Conservation (phyloP, 129 eudicot genomes). For the Saussurea involucrata region DNA sequence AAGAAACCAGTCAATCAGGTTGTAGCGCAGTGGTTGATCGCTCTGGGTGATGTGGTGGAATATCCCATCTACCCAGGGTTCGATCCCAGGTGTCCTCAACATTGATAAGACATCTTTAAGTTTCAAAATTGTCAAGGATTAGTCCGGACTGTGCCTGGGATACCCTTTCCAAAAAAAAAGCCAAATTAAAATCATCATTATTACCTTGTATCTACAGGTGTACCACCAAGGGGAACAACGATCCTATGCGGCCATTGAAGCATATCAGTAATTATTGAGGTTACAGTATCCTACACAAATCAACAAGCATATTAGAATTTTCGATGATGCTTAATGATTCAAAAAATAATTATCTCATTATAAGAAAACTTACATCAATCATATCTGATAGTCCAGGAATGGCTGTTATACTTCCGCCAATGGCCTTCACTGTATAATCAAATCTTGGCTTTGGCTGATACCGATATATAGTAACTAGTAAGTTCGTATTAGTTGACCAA, state of each 20-base stretch:
- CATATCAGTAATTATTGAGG: constrained; percentile 80
- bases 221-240: constrained; percentile 97
- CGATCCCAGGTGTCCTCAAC: no score
- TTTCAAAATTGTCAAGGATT: no score
- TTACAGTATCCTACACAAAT: constrained; percentile 69
- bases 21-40: no score
- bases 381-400: constrained; percentile 93
- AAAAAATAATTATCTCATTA: not conserved
- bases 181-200: not conserved
- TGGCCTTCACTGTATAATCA: constrained; percentile 87
- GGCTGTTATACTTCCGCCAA: constrained; percentile 98
- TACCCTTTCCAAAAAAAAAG: not conserved
- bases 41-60: no score
- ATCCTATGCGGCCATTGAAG: constrained; percentile 99
- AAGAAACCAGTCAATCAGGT: not conserved
- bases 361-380: constrained; percentile 70
- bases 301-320: not conserved
- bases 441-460: constrained; percentile 95
- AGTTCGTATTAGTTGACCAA: not conserved
- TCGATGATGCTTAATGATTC: not conserved
- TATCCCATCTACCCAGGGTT: no score
- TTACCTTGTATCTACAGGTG: constrained; percentile 85
- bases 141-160: no score
- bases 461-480: constrained; percentile 6
- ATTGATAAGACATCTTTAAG: no score